These are phyloP conservation scores for Magnolia kwangsiensis DNA, from an alignment of 164 flowering plant genomes.

Conservation along the genomic window DNA sequence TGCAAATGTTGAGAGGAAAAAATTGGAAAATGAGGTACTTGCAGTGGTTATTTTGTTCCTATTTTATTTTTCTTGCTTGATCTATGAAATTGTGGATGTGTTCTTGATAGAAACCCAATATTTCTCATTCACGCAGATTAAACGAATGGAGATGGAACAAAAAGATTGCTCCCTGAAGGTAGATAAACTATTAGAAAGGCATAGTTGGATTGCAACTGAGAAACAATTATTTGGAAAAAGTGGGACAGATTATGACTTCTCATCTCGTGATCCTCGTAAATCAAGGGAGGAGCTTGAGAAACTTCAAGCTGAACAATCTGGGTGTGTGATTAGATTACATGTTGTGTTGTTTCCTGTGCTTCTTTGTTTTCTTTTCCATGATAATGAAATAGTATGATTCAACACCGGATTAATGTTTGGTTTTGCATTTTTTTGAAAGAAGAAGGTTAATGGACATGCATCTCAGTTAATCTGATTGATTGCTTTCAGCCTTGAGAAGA, in stretches of 20 bases:
- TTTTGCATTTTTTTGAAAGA: not conserved
- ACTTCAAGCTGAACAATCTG: slow-evolving; percentile 81
- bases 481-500: slow-evolving; percentile 77
- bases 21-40: slow-evolving; percentile 90
- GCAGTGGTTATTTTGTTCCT: not conserved
- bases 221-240: slow-evolving; percentile 84
- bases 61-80: not conserved
- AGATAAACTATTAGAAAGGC: slow-evolving; percentile 78
- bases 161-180: slow-evolving; percentile 86
- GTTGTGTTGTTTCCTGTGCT: not conserved
- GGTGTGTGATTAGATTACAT: slow-evolving; percentile 32
- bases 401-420: not conserved
- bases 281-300: slow-evolving; percentile 73
- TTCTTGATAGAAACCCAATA: not conserved
- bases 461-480: slow-evolving; percentile 1
- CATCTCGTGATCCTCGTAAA: slow-evolving; percentile 66
- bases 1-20: slow-evolving; percentile 74
- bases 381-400: not conserved
- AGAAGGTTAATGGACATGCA: not conserved
- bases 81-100: too few species aligned
- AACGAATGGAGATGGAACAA: slow-evolving; percentile 87
- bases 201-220: slow-evolving; percentile 92
- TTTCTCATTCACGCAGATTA: slow-evolving; percentile 46
- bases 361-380: not conserved
- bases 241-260: slow-evolving; percentile 93